Conservation (phyloP, 345 rosid genomes). For the Schrenkiella parvula region DNA sequence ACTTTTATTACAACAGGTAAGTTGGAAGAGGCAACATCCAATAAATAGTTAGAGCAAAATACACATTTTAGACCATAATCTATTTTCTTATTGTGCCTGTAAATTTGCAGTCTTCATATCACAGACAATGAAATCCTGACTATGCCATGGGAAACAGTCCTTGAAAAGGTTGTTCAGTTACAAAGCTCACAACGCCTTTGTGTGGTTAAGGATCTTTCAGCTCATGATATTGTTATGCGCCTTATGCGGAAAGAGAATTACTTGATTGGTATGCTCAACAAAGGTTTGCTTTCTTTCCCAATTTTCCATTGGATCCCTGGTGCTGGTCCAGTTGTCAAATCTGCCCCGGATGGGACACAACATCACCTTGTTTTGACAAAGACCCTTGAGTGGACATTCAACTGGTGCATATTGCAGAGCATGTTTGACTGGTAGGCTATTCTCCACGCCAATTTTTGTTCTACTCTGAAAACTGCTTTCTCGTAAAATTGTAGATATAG, state of each 20-base stretch:
- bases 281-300: conserved; percentile 92
- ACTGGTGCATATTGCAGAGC: conserved; percentile 98
- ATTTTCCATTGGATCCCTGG: conserved; percentile 87
- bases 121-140: conserved; percentile 91
- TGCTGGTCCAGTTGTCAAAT: conserved; percentile 77
- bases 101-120: conserved; percentile 76
- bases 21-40: conserved; percentile 1
- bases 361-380: conserved; percentile 72
- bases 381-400: conserved; percentile 96
- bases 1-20: conserved; percentile 80
- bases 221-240: conserved; percentile 93
- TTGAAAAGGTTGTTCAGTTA: conserved; percentile 82
- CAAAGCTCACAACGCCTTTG: conserved; percentile 81
- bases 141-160: conserved; percentile 88
- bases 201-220: conserved; percentile 94
- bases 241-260: conserved; percentile 98
- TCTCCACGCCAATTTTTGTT: neutral
- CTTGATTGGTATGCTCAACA: conserved; percentile 96
- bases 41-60: neutral
- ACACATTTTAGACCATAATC: neutral
- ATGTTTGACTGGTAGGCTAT: conserved; percentile 90
- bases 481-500: neutral
- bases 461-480: neutral
- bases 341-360: conserved; percentile 44
- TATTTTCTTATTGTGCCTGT: neutral